Conservation (phyloP, 345 rosid genomes). For the Citrus mangshanensis region DNA sequence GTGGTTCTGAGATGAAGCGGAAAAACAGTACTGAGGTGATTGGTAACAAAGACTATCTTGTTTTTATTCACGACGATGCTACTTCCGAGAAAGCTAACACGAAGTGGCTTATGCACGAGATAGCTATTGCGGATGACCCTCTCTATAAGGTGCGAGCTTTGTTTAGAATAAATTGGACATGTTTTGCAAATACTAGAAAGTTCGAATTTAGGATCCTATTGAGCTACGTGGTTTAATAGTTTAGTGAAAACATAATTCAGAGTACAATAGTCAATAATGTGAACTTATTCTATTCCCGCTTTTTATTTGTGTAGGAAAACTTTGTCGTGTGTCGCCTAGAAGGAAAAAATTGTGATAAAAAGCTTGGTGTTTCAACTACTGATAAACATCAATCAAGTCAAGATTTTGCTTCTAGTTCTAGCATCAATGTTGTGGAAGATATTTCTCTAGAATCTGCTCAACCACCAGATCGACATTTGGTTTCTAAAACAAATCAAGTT, state of each 20-base stretch:
- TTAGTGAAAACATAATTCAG: no score
- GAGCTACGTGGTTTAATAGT: no score
- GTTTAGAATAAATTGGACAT: neutral
- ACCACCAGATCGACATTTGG: no score
- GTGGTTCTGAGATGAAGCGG: slow-evolving; percentile 14
- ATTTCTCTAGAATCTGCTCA: no score
- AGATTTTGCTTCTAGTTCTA: no score
- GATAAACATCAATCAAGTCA: neutral
- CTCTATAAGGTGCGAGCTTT: neutral
- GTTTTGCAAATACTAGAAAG: neutral
- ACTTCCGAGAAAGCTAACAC: neutral
- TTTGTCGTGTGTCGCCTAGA: neutral
- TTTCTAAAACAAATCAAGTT: no score
- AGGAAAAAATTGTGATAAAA: neutral
- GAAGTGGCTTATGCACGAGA: slow-evolving; percentile 5
- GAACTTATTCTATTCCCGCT: neutral
- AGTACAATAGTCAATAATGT: neutral
- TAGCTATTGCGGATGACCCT: neutral
- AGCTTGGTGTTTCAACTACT: neutral
- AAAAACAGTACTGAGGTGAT: slow-evolving; percentile 14
- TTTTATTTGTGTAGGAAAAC: neutral
- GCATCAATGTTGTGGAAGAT: no score
- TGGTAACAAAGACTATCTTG: slow-evolving; percentile 38
- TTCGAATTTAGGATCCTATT: no score
- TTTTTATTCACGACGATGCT: slow-evolving; percentile 12